These are phyloP conservation scores for Euphorbia pulcherrima DNA, from an alignment of 345 rosid species.

Conservation along the genomic window DNA sequence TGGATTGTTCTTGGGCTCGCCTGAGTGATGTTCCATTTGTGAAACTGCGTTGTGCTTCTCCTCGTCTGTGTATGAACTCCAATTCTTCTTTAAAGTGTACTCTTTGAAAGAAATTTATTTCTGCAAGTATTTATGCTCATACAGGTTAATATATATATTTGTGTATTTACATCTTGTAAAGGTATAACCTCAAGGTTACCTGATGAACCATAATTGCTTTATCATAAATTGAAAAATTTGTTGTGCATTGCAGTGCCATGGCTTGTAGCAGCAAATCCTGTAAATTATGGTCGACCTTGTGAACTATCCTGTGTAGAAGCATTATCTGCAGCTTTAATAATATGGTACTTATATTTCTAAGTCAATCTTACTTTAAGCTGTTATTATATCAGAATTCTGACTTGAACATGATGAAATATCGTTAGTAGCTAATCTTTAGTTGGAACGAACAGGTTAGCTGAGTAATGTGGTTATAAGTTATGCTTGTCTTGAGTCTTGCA, in stretches of 20 bases:
- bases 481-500: not conserved
- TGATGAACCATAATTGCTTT: not conserved
- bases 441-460: not conserved
- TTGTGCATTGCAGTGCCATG: conserved; percentile 71
- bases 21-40: conserved; percentile 85
- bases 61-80: conserved; percentile 77
- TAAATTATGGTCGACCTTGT: conserved; percentile 94
- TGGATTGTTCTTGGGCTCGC: conserved; percentile 99
- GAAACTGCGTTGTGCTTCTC: conserved; percentile 84
- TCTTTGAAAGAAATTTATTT: not conserved
- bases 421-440: not conserved
- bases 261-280: conserved; percentile 99
- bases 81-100: conserved; percentile 1
- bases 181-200: not conserved
- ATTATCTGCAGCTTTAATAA: conserved; percentile 78
- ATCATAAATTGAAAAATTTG: conserved; percentile 6
- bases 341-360: conserved; percentile 49
- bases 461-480: not conserved
- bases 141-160: not conserved
- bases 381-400: not conserved
- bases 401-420: not conserved
- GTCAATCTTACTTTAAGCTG: not conserved
- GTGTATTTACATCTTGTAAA: not conserved
- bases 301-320: conserved; percentile 95
- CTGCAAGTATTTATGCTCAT: not conserved